Base-by-base conservation (phyloP, 805 yeast genomes). In the Saccharomyces paradoxus region DNA sequence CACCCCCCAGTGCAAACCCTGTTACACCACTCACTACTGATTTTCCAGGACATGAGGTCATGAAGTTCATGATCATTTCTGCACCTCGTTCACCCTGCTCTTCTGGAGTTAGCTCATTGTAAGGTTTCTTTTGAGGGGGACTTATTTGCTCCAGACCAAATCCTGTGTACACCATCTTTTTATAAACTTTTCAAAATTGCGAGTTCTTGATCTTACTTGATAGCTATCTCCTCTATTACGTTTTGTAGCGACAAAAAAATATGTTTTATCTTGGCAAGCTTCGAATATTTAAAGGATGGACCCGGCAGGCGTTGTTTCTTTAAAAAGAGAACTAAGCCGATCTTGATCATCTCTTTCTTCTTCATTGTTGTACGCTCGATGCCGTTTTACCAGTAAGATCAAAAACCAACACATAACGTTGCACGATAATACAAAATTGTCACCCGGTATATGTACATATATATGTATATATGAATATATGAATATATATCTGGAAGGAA, bases 31-130 rank as follows among this genome's bases (percentile, higher is more conserved):
- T 86, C 77, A 91, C 83, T 26, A 79, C 84, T 0, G 96, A 82
- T 68, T 94, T 92, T 21, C 97, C 98, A 0, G 97, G 97, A 74
- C 99, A 92, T 5, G 96, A 87, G 59, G 86, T 81, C 90, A 91
- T 89, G 71, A 86, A 82, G 52, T 79, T 82, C 67, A 89, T 82
- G 85, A 92, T 87, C 65, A 82, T 83, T 64, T 77, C 74, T 7
- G 97, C 97, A 17, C 96, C 96, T 53, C 82, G 83, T 62, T 89
- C 94, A 1, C 96, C 97, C 72, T 89, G 96, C 68, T 91, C 96
- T 59, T 91, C 96, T 46, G 84, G 91, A 1, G 89, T 81, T 90
- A 92, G 83, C 61, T 88, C 88, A 49, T 79, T 71, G 55, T 77
- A 74, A 8, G 84, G 73, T 69, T 80, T 82, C 56, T 74, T 67